Evolutionary conservation across 2,329 filamentous ascomycete species (phyloP).

Genomic region (Talaromyces sp.): DNA sequence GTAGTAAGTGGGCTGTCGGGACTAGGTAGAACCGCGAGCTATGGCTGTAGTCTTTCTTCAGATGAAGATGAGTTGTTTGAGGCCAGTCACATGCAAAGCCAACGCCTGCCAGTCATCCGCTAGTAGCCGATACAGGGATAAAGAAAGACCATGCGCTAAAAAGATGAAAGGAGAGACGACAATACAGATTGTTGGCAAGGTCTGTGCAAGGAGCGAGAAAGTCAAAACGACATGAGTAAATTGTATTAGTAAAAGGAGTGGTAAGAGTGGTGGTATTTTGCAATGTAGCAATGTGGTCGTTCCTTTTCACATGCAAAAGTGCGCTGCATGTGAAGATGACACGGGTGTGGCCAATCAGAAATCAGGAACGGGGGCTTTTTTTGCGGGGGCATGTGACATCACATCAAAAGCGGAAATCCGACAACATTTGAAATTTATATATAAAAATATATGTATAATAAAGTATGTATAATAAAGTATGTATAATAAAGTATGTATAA

Average conservation of each 20-base stretch:
- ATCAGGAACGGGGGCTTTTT: background rate
- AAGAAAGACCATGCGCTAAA: background rate
- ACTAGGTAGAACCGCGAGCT: background rate
- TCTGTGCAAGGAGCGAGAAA: background rate
- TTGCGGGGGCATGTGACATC: background rate
- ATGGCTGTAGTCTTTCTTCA: background rate
- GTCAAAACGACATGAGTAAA: background rate
- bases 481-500: background rate
- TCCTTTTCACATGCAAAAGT: conserved; percentile 5
- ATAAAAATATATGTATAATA: background rate
- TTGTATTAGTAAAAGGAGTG: background rate
- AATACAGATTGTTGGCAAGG: background rate
- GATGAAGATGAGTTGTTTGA: background rate
- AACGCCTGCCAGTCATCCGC: background rate
- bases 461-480: background rate
- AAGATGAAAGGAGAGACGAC: background rate
- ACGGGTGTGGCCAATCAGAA: background rate
- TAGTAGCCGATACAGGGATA: background rate
- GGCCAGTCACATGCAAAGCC: background rate
- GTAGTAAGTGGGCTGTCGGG: background rate
- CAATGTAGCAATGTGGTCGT: background rate
- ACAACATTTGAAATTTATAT: background rate
- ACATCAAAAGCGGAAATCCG: background rate
- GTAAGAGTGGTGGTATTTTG: background rate
- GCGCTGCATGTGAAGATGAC: background rate